A percentile compares a stretch with the other conserved stretches of the same genome.
Conservation (phyloP, 768 basidiomycete genomes). For the Mycena rebaudengoi region DNA sequence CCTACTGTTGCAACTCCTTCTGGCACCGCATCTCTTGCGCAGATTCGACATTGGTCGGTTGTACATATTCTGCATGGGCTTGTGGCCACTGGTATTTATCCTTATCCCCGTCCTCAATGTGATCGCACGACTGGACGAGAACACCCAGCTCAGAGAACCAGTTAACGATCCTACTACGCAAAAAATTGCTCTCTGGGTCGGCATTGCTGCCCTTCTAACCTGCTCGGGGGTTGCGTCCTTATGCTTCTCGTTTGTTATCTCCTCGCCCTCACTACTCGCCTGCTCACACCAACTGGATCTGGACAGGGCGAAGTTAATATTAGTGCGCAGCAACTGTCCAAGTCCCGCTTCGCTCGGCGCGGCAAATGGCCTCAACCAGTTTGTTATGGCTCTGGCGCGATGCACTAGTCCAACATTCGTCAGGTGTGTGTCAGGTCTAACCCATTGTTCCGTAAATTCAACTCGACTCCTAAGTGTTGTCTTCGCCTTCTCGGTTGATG, state of each 20-base stretch:
- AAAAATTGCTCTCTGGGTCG: conserved; percentile 53
- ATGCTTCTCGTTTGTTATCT: conserved; percentile 54
- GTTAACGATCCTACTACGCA: conserved; percentile 18
- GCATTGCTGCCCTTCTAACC: conserved; percentile 52
- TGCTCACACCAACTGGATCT: not conserved
- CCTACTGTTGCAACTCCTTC: conserved; percentile 54
- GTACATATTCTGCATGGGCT: conserved; percentile 61
- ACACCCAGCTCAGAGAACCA: conserved; percentile 5
- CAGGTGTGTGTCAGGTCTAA: conserved; percentile 55
- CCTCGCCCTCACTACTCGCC: not conserved
- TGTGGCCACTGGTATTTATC: conserved; percentile 62
- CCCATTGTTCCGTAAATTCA: too few species aligned
- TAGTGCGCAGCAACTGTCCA: conserved; percentile 60
- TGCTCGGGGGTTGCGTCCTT: conserved; percentile 53
- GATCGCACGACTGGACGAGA: conserved; percentile 43
- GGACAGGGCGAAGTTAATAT: conserved; percentile 59
- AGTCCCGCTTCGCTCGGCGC: conserved; percentile 58
- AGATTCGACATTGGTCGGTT: conserved; percentile 57
- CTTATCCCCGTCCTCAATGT: conserved; percentile 58
- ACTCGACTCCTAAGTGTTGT: too few species aligned
- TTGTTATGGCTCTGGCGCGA: conserved; percentile 63
- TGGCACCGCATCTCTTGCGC: conserved; percentile 62
- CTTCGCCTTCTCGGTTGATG: too few species aligned
- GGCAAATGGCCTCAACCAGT: conserved; percentile 65
- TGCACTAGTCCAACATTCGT: conserved; percentile 63